Conservation (phyloP, 805 yeast genomes). For the Wickerhamomyces mucosus region DNA sequence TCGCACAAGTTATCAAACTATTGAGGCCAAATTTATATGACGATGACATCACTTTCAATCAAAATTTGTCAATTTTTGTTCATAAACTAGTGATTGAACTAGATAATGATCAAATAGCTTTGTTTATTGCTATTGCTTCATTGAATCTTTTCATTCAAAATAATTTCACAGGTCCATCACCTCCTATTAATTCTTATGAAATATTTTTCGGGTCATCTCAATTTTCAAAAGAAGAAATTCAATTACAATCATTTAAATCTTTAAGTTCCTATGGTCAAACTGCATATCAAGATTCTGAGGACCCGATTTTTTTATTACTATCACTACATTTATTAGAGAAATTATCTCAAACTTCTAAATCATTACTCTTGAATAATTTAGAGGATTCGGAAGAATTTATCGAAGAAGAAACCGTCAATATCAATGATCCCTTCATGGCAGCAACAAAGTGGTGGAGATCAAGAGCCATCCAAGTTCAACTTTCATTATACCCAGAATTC, state of each 20-base stretch:
- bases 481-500: slow-evolving; percentile 55
- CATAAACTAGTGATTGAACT: slow-evolving; percentile 1
- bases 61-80: slow-evolving; percentile 4
- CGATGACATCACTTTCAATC: slow-evolving; percentile 5
- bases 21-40: slow-evolving; percentile 1
- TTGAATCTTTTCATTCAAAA: slow-evolving; percentile 63
- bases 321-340: slow-evolving; percentile 35
- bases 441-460: slow-evolving; percentile 69
- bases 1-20: slow-evolving; percentile 1
- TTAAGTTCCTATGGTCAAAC: slow-evolving; percentile 57
- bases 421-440: slow-evolving; percentile 23
- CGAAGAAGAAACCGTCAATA: slow-evolving; percentile 6
- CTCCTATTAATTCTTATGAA: slow-evolving; percentile 29
- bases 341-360: slow-evolving; percentile 22
- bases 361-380: slow-evolving; percentile 19
- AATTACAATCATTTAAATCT: slow-evolving; percentile 23
- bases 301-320: slow-evolving; percentile 36
- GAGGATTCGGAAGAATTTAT: slow-evolving; percentile 22
- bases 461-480: slow-evolving; percentile 55
- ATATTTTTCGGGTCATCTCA: slow-evolving; percentile 13
- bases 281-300: slow-evolving; percentile 52
- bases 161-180: slow-evolving; percentile 78
- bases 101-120: neutral
- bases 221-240: slow-evolving; percentile 8
- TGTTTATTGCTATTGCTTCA: slow-evolving; percentile 37